Conservation (phyloP, 2,329 filamentous ascomycete species). For the Fusarium papillatum region DNA sequence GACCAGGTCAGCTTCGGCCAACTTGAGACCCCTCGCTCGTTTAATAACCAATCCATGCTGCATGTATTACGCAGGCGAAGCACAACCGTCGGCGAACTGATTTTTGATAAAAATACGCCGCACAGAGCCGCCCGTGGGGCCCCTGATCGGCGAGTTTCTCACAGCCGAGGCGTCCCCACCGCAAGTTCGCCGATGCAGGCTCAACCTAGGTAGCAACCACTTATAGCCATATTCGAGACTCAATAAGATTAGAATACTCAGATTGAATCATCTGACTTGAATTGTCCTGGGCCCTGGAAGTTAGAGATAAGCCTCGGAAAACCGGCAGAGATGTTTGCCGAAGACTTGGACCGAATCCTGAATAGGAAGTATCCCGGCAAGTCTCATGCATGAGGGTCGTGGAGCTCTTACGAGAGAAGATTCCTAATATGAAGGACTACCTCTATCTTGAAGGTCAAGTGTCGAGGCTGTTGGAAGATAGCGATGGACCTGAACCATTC, state of each 20-base stretch:
- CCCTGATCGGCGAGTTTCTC: not conserved
- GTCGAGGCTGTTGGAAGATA: slow-evolving; percentile 87
- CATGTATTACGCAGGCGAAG: not conserved
- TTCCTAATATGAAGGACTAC: slow-evolving; percentile 73
- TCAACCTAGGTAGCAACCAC: not conserved
- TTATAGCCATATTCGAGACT: not conserved
- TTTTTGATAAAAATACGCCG: not conserved
- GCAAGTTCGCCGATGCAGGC: not conserved
- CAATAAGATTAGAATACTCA: not conserved
- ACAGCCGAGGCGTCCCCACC: not conserved
- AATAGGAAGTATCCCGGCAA: slow-evolving; percentile 64
- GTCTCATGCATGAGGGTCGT: slow-evolving; percentile 85
- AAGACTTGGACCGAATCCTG: slow-evolving; percentile 64
- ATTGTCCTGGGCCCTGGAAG: not conserved
- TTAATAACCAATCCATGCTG: not conserved
- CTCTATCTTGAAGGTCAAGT: slow-evolving; percentile 91
- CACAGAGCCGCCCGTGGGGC: not conserved
- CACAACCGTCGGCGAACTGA: not conserved
- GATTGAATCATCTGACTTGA: not conserved
- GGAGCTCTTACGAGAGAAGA: slow-evolving; percentile 77
- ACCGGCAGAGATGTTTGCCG: slow-evolving; percentile 44
- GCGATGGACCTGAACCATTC: slow-evolving; percentile 73
- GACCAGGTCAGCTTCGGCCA: not conserved
- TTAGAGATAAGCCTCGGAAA: not conserved
- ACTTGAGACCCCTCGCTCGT: not conserved